Base-by-base conservation (phyloP, 2,329 filamentous ascomycete genomes). In the Cryphonectria radicalis region DNA sequence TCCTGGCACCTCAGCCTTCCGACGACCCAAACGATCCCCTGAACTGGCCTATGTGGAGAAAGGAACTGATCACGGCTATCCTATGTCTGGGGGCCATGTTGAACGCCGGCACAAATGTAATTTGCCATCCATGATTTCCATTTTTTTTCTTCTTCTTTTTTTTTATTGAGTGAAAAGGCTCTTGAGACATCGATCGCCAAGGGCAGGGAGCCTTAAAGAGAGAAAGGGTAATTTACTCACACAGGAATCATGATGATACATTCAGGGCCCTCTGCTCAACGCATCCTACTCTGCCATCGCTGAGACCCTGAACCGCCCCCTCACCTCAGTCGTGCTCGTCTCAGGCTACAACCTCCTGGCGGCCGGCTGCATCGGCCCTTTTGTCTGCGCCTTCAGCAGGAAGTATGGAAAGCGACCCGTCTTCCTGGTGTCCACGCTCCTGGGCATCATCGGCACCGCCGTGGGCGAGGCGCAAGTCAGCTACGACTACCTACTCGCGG, bases 1-100 rank as follows among this genome's bases (percentile, higher is more conserved):
- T 84, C 32, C 78, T 87, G 42, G 81, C 81, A 8, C 85, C 85
- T 13, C 82, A 84, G 65, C 85, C 85, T 10, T 83, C 82, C 22
- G 77, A 79, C 28, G 82, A 80, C 17, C 81, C 81, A 3, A 83
- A 83, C 74, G 82, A 84, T 74, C 84, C 82, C 42, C 76, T 82
- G 62, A 82, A 84, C 75, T 85, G 83, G 84, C 80, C 81, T 35
- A 73, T 77, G 60, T 77, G 78, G 71, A 82, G 81, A 73, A 60
- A 62, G 35, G 59, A 69, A 19, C 25, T 62, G 11, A 64, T 69
- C 46, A 50, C 60, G 19, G 37, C 42, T 32, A 63, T 69, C 43
- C 32, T 62, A 6, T 32, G 22, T 19, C 46, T 63, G 3, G 64
- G 64, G 6, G 43, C 43, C 10, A 66, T 66, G 64, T 13, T 66